A percentile compares a stretch with the other conserved stretches of the same genome.
Conservation (phyloP, 306 rosid genomes). For the Morella rubra region DNA sequence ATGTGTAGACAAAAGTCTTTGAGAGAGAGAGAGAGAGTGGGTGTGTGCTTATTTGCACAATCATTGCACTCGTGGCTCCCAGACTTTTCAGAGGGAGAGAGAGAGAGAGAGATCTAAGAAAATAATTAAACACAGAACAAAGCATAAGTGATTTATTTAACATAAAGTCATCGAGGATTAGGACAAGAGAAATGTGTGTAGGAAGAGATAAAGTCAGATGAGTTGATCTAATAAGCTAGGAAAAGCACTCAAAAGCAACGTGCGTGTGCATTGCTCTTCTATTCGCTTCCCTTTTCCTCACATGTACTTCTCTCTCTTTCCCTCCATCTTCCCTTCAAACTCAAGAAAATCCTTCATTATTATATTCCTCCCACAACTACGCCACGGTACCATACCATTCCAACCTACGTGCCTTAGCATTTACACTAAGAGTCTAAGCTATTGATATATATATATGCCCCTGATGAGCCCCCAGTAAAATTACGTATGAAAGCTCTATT, state of each 20-base stretch:
- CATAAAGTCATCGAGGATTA: slow-evolving; percentile 30
- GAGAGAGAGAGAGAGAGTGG: slow-evolving; percentile 41
- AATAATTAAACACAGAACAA: slow-evolving; percentile 33
- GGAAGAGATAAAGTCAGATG: slow-evolving; percentile 32
- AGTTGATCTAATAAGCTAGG: slow-evolving; percentile 35
- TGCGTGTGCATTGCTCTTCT: slow-evolving; percentile 20
- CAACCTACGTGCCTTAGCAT: too few species aligned
- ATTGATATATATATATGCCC: too few species aligned
- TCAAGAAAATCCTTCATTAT: slow-evolving; percentile 49
- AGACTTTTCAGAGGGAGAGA: slow-evolving; percentile 47
- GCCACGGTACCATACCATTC: background rate
- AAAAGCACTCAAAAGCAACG: slow-evolving; percentile 29
- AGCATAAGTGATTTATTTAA: slow-evolving; percentile 41
- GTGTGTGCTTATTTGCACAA: slow-evolving; percentile 62
- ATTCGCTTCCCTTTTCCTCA: slow-evolving; percentile 32
- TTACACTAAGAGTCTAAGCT: too few species aligned
- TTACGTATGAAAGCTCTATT: too few species aligned
- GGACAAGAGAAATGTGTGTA: slow-evolving; percentile 33
- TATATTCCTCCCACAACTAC: background rate
- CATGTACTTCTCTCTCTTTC: slow-evolving; percentile 26
- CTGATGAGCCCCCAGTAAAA: too few species aligned
- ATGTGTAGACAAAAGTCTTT: slow-evolving; percentile 4
- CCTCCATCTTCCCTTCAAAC: slow-evolving; percentile 50
- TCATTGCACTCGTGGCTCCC: slow-evolving; percentile 88
- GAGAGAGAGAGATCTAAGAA: slow-evolving; percentile 32